Evolutionary conservation across 306 rosid species (phyloP).

Genomic region (Quercus aquifolioides): DNA sequence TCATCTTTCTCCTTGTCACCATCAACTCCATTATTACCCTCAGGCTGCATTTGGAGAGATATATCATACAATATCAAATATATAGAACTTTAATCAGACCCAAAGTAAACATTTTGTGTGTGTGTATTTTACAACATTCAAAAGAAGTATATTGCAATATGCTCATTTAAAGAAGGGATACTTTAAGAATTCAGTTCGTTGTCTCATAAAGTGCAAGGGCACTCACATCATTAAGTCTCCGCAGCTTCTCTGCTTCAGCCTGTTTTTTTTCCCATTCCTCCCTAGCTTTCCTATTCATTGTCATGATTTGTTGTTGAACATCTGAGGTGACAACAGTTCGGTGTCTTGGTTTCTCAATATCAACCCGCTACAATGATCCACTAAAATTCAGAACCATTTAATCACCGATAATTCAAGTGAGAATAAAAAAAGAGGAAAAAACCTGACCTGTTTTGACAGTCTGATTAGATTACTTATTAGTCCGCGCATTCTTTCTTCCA

Average conservation of each 20-base stretch:
- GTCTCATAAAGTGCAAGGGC: constrained; percentile 10
- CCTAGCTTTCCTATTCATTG: constrained; percentile 67
- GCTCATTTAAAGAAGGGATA: background rate
- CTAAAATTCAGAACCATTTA: no score
- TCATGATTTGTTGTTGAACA: constrained; percentile 63
- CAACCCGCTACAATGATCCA: no score
- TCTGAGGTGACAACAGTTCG: constrained; percentile 75
- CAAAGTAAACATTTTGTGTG: background rate
- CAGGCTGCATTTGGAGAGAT: constrained; percentile 46
- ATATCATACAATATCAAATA: background rate
- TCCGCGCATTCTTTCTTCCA: no score
- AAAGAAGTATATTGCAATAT: no score
- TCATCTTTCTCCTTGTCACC: constrained; percentile 91
- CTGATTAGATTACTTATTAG: no score
- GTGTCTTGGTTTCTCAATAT: no score
- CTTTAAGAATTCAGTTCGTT: background rate
- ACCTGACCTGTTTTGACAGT: no score
- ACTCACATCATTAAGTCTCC: constrained; percentile 66
- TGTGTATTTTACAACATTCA: background rate
- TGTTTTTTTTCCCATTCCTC: constrained; percentile 88
- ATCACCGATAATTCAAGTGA: no score
- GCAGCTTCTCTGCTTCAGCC: constrained; percentile 68
- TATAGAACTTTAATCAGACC: background rate
- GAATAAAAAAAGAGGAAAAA: no score
- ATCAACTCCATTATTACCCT: constrained; percentile 51